Evolutionary conservation across 495 filamentous ascomycete species (phyloP).

Genomic region (Cryomyces minteri): DNA sequence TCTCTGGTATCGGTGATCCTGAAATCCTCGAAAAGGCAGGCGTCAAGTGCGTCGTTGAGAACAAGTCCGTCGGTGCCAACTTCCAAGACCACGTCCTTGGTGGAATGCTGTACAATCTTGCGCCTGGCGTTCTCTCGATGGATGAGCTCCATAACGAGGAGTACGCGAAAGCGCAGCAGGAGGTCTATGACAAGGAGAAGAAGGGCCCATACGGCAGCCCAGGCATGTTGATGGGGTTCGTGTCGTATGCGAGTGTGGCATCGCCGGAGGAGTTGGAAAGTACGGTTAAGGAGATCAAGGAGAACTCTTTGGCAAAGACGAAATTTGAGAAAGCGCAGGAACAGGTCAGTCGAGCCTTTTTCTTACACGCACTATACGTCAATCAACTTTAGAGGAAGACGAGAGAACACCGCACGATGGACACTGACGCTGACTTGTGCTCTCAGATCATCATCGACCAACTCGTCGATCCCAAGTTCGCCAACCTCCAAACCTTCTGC

Average conservation of each 20-base stretch:
- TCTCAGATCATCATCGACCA: slow-evolving; percentile 3
- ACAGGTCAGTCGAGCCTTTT: neutral
- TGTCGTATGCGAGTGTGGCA: slow-evolving; percentile 10
- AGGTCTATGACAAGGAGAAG: slow-evolving; percentile 11
- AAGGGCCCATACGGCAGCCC: slow-evolving; percentile 14
- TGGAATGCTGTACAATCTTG: slow-evolving; percentile 9
- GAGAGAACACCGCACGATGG: too few species aligned
- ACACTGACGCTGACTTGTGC: too few species aligned
- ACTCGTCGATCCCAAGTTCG: slow-evolving; percentile 9
- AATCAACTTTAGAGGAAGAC: neutral
- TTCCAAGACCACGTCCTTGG: slow-evolving; percentile 13
- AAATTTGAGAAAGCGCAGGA: slow-evolving; percentile 15
- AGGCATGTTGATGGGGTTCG: slow-evolving; percentile 17
- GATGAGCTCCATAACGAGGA: slow-evolving; percentile 8
- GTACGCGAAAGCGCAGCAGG: slow-evolving; percentile 8
- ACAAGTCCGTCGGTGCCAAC: slow-evolving; percentile 9
- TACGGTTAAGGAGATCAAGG: slow-evolving; percentile 10
- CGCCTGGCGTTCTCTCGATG: slow-evolving; percentile 5
- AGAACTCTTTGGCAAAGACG: slow-evolving; percentile 12
- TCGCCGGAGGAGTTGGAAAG: slow-evolving; percentile 7
- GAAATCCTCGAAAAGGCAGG: slow-evolving; percentile 7
- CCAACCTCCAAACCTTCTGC: slow-evolving; percentile 14
- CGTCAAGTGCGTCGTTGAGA: slow-evolving; percentile 8
- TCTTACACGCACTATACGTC: neutral
- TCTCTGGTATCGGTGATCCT: slow-evolving; percentile 15